phyloP scores from a whole-genome alignment of 495 filamentous ascomycete species.

The Lentithecium fluviatile region DNA sequence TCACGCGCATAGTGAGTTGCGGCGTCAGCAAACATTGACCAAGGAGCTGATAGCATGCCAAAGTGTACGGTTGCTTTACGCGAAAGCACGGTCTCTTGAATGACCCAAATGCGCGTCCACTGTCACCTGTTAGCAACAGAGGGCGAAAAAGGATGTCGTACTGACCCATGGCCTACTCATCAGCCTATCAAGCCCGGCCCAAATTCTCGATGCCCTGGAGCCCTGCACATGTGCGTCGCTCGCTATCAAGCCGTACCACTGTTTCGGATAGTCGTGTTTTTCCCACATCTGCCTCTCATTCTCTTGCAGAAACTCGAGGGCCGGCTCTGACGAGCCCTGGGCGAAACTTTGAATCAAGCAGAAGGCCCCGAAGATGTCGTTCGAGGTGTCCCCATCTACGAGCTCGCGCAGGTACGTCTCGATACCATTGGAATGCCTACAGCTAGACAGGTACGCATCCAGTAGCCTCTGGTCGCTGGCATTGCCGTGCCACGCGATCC shows the following conservation, averaged over 20 bases:
- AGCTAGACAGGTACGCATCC: constrained; percentile 1
- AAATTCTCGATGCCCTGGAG: not conserved
- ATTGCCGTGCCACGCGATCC: constrained; percentile 4
- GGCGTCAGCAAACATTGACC: constrained; percentile 17
- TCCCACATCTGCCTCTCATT: not conserved
- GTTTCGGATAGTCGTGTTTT: too few species aligned
- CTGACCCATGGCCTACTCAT: constrained; percentile 15
- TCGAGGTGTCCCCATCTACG: not conserved
- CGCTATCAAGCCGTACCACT: too few species aligned
- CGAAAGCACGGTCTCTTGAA: constrained; percentile 12
- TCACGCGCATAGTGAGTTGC: constrained; percentile 5
- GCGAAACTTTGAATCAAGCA: constrained; percentile 9
- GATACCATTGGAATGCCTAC: not conserved
- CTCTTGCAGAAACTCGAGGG: constrained; percentile 3
- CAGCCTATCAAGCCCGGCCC: constrained; percentile 9
- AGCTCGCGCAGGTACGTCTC: not conserved
- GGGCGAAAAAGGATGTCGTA: not conserved
- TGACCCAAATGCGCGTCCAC: constrained; percentile 18
- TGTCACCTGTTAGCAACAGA: not conserved
- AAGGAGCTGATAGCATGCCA: constrained; percentile 10
- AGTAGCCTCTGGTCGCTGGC: constrained; percentile 1
- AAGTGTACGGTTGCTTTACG: constrained; percentile 13
- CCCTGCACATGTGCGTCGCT: too few species aligned
- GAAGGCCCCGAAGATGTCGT: constrained; percentile 13
- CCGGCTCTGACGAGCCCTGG: not conserved